Evolutionary conservation across 805 yeast species (phyloP).

Genomic region (Pichia deserticola): DNA sequence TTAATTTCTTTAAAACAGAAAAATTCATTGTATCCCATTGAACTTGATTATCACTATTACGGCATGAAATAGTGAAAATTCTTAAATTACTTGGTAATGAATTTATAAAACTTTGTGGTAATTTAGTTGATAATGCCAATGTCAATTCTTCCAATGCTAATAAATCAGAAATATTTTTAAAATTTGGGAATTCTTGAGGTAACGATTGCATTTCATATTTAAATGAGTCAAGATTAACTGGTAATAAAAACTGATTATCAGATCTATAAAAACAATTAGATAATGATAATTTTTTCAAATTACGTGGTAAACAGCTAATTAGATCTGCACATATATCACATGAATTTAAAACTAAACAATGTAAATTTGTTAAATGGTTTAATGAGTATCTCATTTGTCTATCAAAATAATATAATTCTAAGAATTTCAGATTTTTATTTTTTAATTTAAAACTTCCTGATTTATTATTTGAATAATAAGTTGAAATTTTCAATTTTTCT

Average conservation of each 20-base stretch:
- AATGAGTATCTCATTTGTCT: conserved; percentile 1
- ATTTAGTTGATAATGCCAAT: neutral
- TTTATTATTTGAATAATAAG: conserved; percentile 1
- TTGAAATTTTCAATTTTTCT: conserved; percentile 1
- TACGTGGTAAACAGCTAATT: neutral
- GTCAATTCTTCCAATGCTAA: neutral
- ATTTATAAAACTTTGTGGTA: neutral
- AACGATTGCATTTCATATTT: neutral
- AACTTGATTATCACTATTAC: neutral
- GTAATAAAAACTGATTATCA: neutral
- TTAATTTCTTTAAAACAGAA: neutral
- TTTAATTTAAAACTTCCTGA: conserved; percentile 1
- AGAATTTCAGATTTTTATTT: neutral
- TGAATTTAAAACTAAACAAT: neutral
- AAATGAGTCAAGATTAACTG: neutral
- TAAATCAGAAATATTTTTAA: neutral
- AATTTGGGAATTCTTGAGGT: conserved; percentile 1
- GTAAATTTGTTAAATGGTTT: neutral
- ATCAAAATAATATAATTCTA: conserved; percentile 3
- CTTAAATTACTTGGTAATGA: neutral
- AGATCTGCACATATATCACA: conserved; percentile 1
- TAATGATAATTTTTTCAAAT: neutral
- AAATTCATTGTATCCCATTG: conserved; percentile 4
- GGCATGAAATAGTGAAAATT: neutral
- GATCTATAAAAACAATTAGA: conserved; percentile 1